Percentiles rank a stretch among this genome's conserved stretches.
Evolutionary conservation across 345 rosid genomes (phyloP).

Genomic region (Euphorbia lathyris): DNA sequence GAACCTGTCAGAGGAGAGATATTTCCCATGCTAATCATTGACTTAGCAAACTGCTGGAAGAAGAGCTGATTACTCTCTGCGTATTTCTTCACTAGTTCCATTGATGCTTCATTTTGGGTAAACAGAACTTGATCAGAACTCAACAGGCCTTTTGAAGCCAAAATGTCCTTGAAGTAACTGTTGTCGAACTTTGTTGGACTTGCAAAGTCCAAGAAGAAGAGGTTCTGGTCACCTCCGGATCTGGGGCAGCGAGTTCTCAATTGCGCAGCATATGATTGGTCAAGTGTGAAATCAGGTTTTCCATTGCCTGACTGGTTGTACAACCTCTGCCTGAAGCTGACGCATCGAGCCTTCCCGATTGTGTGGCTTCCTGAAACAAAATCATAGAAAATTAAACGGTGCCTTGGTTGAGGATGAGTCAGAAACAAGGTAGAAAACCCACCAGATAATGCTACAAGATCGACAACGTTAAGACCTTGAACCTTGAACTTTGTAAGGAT

Average conservation of each 20-base stretch:
- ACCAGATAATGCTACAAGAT: conserved; percentile 34
- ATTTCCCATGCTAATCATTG: conserved; percentile 89
- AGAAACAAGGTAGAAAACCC: not conserved
- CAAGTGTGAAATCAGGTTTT: conserved; percentile 50
- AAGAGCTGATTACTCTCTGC: conserved; percentile 60
- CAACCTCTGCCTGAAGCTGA: conserved; percentile 86
- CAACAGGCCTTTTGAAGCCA: conserved; percentile 68
- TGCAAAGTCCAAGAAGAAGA: conserved; percentile 32
- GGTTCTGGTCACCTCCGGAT: conserved; percentile 33
- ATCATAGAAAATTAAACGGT: not conserved
- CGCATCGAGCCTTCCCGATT: conserved; percentile 80
- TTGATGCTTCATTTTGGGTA: conserved; percentile 50
- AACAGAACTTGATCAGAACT: conserved; percentile 75
- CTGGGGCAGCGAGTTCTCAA: conserved; percentile 22
- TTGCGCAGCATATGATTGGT: conserved; percentile 23
- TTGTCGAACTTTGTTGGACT: conserved; percentile 65
- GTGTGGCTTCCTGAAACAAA: conserved; percentile 60
- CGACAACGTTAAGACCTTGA: conserved; percentile 27
- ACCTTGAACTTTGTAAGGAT: conserved; percentile 32
- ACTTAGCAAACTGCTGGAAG: conserved; percentile 71
- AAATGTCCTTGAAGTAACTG: conserved; percentile 73
- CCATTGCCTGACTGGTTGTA: conserved; percentile 68
- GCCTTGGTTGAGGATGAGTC: not conserved
- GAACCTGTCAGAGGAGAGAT: conserved; percentile 79
- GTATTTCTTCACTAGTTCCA: conserved; percentile 67